These are phyloP conservation scores for Phytophthora aleatoria DNA, from an alignment of 352 stramenopile species.

Conservation along the genomic window DNA sequence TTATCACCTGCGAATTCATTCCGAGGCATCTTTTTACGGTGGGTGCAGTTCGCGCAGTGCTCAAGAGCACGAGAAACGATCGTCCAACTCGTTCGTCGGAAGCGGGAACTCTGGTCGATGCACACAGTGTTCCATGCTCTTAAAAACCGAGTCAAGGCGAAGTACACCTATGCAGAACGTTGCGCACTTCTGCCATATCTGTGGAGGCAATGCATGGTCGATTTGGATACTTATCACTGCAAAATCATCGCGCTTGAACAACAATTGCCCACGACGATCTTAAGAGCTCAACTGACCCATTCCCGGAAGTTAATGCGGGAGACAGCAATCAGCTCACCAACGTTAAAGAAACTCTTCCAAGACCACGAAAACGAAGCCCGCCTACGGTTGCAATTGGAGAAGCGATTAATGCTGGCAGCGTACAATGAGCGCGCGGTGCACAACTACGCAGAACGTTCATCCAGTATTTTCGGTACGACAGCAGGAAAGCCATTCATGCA, in stretches of 20 bases:
- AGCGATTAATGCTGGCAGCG: constrained; percentile 72
- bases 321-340: constrained; percentile 53
- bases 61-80: constrained; percentile 32
- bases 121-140: constrained; percentile 48
- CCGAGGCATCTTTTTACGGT: constrained; percentile 53
- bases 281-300: constrained; percentile 32
- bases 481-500: constrained; percentile 58
- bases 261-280: constrained; percentile 33
- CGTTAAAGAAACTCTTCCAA: constrained; percentile 77
- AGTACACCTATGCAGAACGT: constrained; percentile 47
- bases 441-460: constrained; percentile 66
- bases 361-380: constrained; percentile 63
- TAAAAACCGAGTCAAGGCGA: constrained; percentile 44
- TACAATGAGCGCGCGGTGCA: constrained; percentile 74
- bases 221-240: constrained; percentile 56
- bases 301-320: constrained; percentile 38
- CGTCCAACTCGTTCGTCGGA: constrained; percentile 30
- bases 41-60: constrained; percentile 60
- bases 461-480: constrained; percentile 46
- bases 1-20: constrained; percentile 54
- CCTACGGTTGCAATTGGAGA: constrained; percentile 64
- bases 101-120: constrained; percentile 42
- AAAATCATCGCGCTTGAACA: constrained; percentile 48
- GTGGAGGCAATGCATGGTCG: constrained; percentile 43
- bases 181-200: constrained; percentile 37